Percentiles rank a stretch among this genome's conserved stretches.
Conservation (phyloP, 345 rosid genomes). For the Melaleuca alternifolia region DNA sequence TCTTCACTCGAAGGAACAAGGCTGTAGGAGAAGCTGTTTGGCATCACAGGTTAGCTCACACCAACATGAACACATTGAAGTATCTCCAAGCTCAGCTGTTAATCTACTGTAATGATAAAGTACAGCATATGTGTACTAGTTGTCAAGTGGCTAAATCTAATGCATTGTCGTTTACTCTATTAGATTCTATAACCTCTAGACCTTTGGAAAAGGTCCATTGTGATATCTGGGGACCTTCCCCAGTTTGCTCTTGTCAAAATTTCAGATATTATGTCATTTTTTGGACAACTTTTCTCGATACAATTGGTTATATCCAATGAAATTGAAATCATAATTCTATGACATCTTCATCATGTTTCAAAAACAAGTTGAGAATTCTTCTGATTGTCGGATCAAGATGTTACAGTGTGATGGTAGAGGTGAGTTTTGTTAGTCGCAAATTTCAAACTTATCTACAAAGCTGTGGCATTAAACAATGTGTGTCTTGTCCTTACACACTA, state of each 20-base stretch:
- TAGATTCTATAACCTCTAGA: too few species aligned
- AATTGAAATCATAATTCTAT: not conserved
- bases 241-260: not conserved
- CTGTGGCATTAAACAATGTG: not conserved
- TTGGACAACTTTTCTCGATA: not conserved
- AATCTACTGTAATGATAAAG: too few species aligned
- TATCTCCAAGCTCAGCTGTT: too few species aligned
- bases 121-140: too few species aligned
- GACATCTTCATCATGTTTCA: not conserved
- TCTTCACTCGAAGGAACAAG: too few species aligned
- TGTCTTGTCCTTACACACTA: not conserved
- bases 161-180: not conserved
- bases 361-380: not conserved
- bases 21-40: too few species aligned
- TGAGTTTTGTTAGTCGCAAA: not conserved
- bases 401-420: not conserved
- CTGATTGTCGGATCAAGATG: not conserved
- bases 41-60: too few species aligned
- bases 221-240: constrained; percentile 4
- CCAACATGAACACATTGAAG: too few species aligned
- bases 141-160: too few species aligned
- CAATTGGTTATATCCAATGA: not conserved
- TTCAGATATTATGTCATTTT: not conserved
- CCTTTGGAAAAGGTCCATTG: constrained; percentile 2
- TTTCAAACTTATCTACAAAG: not conserved